Percentiles rank a stretch among this genome's conserved stretches.
Evolutionary conservation across 176 grass and related monocot genomes (phyloP).

Genomic region (Phoenix roebelenii): DNA sequence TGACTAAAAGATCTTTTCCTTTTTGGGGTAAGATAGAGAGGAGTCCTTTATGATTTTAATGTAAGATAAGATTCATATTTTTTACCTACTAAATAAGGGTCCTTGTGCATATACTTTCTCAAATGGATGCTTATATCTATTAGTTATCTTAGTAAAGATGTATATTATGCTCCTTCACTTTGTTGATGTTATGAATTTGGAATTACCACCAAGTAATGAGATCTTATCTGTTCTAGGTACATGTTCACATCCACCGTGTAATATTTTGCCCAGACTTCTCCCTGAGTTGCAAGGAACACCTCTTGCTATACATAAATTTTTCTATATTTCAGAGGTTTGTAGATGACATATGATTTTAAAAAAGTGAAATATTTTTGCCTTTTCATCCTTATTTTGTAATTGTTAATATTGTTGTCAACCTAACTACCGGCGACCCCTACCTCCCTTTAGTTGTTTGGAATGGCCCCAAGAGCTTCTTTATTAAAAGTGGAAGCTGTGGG

Average conservation of each 20-base stretch:
- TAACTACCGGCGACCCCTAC: neutral
- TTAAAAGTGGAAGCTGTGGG: slow-evolving; percentile 7
- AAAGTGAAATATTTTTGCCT: neutral
- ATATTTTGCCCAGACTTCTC: neutral
- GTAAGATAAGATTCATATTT: no score
- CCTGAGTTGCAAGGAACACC: neutral
- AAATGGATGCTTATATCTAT: no score
- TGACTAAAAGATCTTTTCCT: no score
- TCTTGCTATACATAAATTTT: neutral
- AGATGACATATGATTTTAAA: neutral
- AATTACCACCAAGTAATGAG: no score
- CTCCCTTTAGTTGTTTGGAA: slow-evolving; percentile 2
- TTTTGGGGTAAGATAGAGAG: no score
- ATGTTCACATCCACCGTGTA: slow-evolving; percentile 3
- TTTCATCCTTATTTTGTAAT: neutral
- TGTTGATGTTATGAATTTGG: no score
- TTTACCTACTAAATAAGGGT: no score
- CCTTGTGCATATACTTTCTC: no score
- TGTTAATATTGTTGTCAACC: neutral
- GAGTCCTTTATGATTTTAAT: no score
- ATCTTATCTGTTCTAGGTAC: neutral
- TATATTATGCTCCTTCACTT: no score
- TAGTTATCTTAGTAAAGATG: no score
- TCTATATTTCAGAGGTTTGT: slow-evolving; percentile 6
- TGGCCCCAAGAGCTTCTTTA: slow-evolving; percentile 8